Percentiles rank a stretch among this genome's conserved stretches.
These are phyloP conservation scores for Fraxinus quadrangulata DNA, from an alignment of 257 asterid genomes.

Conservation along the genomic window DNA sequence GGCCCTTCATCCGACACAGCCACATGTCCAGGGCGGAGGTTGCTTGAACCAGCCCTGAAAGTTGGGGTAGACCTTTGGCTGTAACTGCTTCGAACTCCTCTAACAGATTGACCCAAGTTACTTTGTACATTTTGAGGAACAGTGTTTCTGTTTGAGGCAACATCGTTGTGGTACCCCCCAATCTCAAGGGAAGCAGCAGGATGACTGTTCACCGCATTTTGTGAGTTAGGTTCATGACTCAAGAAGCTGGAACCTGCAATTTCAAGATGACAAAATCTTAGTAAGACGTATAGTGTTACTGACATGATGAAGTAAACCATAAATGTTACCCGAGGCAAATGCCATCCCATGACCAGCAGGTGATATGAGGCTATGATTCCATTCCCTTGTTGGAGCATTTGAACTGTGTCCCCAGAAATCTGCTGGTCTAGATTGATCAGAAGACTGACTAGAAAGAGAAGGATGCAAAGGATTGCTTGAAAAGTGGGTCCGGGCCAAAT, in stretches of 20 bases:
- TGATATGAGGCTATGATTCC: constrained; percentile 43
- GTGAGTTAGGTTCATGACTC: constrained; percentile 50
- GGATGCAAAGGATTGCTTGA: constrained; percentile 42
- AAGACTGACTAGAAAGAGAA: constrained; percentile 38
- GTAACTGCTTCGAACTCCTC: constrained; percentile 61
- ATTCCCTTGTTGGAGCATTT: constrained; percentile 49
- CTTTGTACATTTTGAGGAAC: constrained; percentile 46
- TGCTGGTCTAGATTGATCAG: constrained; percentile 43
- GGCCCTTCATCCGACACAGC: constrained; percentile 54
- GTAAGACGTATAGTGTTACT: not conserved
- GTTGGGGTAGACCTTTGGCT: constrained; percentile 53
- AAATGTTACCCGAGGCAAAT: constrained; percentile 54
- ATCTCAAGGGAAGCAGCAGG: constrained; percentile 47
- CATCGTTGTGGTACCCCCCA: constrained; percentile 48
- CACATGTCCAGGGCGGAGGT: constrained; percentile 46
- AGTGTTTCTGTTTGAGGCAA: constrained; percentile 43
- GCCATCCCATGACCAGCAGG: constrained; percentile 52
- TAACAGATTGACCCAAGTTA: constrained; percentile 40
- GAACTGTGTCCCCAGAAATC: constrained; percentile 54
- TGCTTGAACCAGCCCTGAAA: constrained; percentile 60
- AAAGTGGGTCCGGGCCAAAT: constrained; percentile 44
- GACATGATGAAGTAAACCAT: constrained; percentile 4
- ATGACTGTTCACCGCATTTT: constrained; percentile 36
- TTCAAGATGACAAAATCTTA: constrained; percentile 24
- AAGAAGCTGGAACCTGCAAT: constrained; percentile 53